Base-by-base conservation (phyloP, 202 grass and related monocot genomes). In the Saccharum hybrid region DNA sequence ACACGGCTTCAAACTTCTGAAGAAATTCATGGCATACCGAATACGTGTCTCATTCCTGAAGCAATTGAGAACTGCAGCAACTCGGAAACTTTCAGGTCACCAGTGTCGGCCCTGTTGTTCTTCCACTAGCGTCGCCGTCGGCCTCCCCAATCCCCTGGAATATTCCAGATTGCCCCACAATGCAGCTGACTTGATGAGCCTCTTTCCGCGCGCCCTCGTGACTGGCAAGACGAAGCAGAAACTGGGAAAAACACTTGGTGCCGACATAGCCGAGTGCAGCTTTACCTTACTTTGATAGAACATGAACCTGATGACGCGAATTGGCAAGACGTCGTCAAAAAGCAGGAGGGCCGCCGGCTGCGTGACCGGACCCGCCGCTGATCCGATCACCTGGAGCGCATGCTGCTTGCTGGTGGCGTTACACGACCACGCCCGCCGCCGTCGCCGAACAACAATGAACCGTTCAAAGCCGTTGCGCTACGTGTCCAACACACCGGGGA, bases 211-310 rank as follows among this genome's bases (percentile, higher is more conserved):
- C 36, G 6, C 79, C 84, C 84, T 90, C 88, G 88, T 80, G 83
- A 37, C 51, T 3, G 34, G 79, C 83, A 75, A 79, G 80, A 80
- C 36, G 22, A 36, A 43, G 41, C 79, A 8, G 63, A 30, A 59
- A 46, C 61, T 0, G 57, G 56, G 18, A 40, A 45, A 40, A 60
- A 73, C 42, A 57, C 42, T 57, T 45, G 5, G 13, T 26, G 80
- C 80, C 84, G 88, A 87, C 88, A 84, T 83, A 3, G 14, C 10
- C 13, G n/a, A 90, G 88, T 90, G 88, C 88, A 83, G 65, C 84
- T 87, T 90, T 87, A 87, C 48, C 84, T 13, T 72, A 65, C 80
- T 83, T 10, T 70, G 74, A 68, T 63, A 0, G 23, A 48, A 28
- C 16, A 70, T 13, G 69, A 68, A 19, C 62, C 79, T 51, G 63